phyloP scores from a whole-genome alignment of 2,329 filamentous ascomycete genomes.

The Chalaropsis ovoidea region DNA sequence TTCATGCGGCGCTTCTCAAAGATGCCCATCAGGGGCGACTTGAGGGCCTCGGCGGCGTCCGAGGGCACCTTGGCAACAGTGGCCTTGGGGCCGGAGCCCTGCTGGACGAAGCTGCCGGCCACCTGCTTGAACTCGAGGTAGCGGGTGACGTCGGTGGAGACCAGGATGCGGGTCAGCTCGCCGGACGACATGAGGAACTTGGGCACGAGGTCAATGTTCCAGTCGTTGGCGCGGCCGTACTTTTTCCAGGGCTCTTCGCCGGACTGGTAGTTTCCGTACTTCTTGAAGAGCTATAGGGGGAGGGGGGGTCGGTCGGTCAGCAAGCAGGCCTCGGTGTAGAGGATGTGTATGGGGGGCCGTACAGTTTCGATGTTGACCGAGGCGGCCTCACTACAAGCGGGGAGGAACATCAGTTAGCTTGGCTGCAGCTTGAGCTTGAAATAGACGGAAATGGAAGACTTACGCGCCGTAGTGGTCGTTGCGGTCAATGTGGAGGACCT shows the following conservation, averaged over 20 bases:
- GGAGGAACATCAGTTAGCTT: slow-evolving; percentile 26
- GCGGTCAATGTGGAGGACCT: slow-evolving; percentile 96
- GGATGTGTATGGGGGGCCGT: slow-evolving; percentile 32
- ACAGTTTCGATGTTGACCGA: slow-evolving; percentile 94
- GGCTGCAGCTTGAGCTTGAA: slow-evolving; percentile 24
- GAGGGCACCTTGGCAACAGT: slow-evolving; percentile 96
- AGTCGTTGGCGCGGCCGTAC: slow-evolving; percentile 92
- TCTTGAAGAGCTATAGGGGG: slow-evolving; percentile 72
- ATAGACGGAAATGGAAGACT: slow-evolving; percentile 33
- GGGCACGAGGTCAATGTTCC: slow-evolving; percentile 97
- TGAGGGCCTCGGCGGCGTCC: slow-evolving; percentile 78
- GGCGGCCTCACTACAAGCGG: slow-evolving; percentile 60
- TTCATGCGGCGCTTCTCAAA: slow-evolving; percentile 97
- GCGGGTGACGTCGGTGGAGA: slow-evolving; percentile 83
- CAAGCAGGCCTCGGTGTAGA: neutral
- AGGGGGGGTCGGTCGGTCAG: neutral
- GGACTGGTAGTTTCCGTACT: slow-evolving; percentile 70
- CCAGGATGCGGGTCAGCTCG: slow-evolving; percentile 95
- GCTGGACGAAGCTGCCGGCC: slow-evolving; percentile 91
- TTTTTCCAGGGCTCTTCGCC: slow-evolving; percentile 95
- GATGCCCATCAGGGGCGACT: slow-evolving; percentile 88
- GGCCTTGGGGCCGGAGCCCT: slow-evolving; percentile 68
- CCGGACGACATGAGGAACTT: slow-evolving; percentile 98
- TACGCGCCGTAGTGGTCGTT: slow-evolving; percentile 98
- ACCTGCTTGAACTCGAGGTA: slow-evolving; percentile 93